These are phyloP conservation scores for Agrocybe chaxingu DNA, from an alignment of 768 basidiomycete genomes.

Conservation along the genomic window DNA sequence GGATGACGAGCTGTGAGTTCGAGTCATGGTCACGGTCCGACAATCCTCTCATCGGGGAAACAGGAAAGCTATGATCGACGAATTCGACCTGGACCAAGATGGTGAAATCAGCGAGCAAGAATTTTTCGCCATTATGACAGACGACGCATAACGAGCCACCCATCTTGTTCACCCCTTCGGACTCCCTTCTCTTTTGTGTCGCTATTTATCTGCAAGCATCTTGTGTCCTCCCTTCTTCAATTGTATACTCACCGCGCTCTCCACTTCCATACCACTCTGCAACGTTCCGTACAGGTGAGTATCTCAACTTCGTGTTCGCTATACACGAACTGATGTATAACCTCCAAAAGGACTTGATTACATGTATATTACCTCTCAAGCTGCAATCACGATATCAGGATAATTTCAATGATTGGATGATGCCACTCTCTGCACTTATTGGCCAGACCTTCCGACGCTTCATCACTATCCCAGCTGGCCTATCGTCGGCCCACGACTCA, in stretches of 20 bases:
- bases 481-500: too few species aligned
- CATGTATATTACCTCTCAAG: too few species aligned
- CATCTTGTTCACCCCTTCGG: slow-evolving; percentile 2
- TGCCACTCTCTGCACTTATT: too few species aligned
- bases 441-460: too few species aligned
- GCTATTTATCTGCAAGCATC: slow-evolving; percentile 18
- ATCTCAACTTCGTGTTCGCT: neutral
- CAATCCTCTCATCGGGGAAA: neutral
- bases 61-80: slow-evolving; percentile 99
- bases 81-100: slow-evolving; percentile 98
- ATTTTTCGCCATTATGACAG: slow-evolving; percentile 96
- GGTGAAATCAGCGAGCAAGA: slow-evolving; percentile 97
- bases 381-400: too few species aligned
- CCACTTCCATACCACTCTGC: slow-evolving; percentile 16
- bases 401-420: too few species aligned
- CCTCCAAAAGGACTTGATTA: too few species aligned
- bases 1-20: slow-evolving; percentile 91
- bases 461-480: too few species aligned
- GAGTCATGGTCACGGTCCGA: neutral
- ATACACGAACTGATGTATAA: too few species aligned
- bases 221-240: slow-evolving; percentile 3
- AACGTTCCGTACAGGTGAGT: slow-evolving; percentile 17
- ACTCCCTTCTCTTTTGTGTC: slow-evolving; percentile 8
- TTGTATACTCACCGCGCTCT: slow-evolving; percentile 16
- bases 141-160: slow-evolving; percentile 59